Evolutionary conservation across 805 yeast genomes (phyloP).

Genomic region (Ogataea naganishii): DNA sequence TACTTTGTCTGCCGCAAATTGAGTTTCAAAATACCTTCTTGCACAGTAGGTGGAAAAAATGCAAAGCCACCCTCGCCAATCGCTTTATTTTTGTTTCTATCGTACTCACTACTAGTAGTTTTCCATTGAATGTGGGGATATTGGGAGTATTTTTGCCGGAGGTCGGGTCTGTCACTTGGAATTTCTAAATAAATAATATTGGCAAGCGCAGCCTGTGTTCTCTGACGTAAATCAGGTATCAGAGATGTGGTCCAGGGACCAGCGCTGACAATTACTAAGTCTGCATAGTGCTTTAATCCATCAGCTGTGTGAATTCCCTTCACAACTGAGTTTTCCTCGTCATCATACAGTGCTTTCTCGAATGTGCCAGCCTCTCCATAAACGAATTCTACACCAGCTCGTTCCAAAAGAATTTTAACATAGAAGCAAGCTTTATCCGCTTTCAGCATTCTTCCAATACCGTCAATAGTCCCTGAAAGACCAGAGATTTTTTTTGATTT

Average conservation of each 20-base stretch:
- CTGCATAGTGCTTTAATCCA: slow-evolving; percentile 11
- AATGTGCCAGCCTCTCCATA: slow-evolving; percentile 11
- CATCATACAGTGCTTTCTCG: slow-evolving; percentile 3
- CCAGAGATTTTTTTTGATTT: slow-evolving; percentile 4
- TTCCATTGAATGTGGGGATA: slow-evolving; percentile 12
- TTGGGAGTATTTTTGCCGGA: slow-evolving; percentile 15
- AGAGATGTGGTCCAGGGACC: slow-evolving; percentile 16
- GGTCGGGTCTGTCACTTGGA: slow-evolving; percentile 14
- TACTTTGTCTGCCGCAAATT: slow-evolving; percentile 9
- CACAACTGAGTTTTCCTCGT: slow-evolving; percentile 4
- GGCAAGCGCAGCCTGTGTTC: slow-evolving; percentile 13
- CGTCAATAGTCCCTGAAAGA: slow-evolving; percentile 10
- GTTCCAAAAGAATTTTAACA: slow-evolving; percentile 8
- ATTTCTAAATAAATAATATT: slow-evolving; percentile 12
- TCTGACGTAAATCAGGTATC: slow-evolving; percentile 7
- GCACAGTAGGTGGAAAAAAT: slow-evolving; percentile 9
- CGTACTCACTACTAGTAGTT: slow-evolving; percentile 8
- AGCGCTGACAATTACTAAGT: slow-evolving; percentile 11
- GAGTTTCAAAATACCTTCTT: slow-evolving; percentile 9
- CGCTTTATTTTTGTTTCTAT: slow-evolving; percentile 5
- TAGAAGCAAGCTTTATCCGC: slow-evolving; percentile 12
- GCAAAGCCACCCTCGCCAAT: slow-evolving; percentile 11
- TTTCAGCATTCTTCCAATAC: slow-evolving; percentile 12
- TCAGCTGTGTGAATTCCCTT: slow-evolving; percentile 18
- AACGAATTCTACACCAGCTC: slow-evolving; percentile 12